phyloP scores from a whole-genome alignment of 495 filamentous ascomycete genomes.

The Barbatosphaeria neglecta region DNA sequence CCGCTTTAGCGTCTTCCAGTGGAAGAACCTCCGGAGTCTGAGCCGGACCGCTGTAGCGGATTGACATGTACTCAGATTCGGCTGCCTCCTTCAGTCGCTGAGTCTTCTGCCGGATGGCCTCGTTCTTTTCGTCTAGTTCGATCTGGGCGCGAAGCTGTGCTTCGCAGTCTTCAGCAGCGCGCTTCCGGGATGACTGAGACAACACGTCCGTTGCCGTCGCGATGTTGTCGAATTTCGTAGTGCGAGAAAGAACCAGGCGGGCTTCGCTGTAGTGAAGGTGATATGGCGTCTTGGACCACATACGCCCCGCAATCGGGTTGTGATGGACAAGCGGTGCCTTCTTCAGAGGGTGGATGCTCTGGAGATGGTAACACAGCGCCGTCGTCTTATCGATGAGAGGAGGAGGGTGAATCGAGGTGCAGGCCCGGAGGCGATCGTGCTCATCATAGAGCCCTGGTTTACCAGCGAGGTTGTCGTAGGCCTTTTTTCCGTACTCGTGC shows the following conservation, averaged over 20 bases:
- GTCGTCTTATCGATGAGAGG: too few species aligned
- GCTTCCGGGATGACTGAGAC: neutral
- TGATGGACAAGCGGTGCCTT: neutral
- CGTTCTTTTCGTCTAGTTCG: neutral
- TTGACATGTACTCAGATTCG: neutral
- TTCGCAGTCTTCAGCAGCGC: neutral
- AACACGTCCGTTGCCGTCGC: neutral
- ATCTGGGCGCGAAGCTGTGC: neutral
- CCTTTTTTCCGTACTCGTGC: too few species aligned
- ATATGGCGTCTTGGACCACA: neutral
- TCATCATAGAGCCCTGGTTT: too few species aligned
- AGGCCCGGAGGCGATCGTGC: too few species aligned
- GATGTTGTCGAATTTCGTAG: too few species aligned
- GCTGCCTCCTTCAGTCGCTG: neutral
- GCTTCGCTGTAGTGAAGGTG: too few species aligned
- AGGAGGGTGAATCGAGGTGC: too few species aligned
- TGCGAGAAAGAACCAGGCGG: too few species aligned
- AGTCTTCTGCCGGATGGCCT: too few species aligned
- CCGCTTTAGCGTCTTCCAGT: neutral
- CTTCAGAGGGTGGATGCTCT: neutral
- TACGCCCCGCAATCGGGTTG: neutral
- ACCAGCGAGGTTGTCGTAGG: too few species aligned
- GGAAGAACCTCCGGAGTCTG: neutral
- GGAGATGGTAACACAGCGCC: neutral
- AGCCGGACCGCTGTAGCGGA: neutral